Evolutionary conservation across 2,329 filamentous ascomycete species (phyloP).

Genomic region (Curvularia eragrostidis): DNA sequence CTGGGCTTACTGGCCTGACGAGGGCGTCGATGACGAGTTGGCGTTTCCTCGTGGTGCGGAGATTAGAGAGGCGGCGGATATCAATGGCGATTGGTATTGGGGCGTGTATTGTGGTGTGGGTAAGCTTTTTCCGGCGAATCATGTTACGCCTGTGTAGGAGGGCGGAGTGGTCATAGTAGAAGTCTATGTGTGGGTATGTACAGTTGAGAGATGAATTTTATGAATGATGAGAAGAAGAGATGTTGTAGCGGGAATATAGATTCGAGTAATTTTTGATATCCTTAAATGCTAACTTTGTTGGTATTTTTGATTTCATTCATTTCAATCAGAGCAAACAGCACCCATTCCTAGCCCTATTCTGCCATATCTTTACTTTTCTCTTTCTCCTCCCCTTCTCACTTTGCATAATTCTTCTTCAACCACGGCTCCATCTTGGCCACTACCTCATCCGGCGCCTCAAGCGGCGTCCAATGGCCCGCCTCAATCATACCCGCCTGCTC

Average conservation of each 20-base stretch:
- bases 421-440: constrained; percentile 25
- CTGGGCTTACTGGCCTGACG: constrained; percentile 80
- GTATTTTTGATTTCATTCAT: not conserved
- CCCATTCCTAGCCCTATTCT: not conserved
- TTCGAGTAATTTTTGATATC: not conserved
- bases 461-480: constrained; percentile 46
- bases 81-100: constrained; percentile 90
- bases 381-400: not conserved
- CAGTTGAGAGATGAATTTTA: not conserved
- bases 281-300: not conserved
- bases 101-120: constrained; percentile 82
- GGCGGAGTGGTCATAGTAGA: no score
- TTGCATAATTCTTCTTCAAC: constrained; percentile 25
- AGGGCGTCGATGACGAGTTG: constrained; percentile 73
- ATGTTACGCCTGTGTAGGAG: constrained; percentile 54
- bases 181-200: not conserved
- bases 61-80: constrained; percentile 80
- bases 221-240: not conserved
- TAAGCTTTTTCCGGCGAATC: constrained; percentile 81
- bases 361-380: not conserved
- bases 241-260: not conserved
- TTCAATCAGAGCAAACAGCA: not conserved
- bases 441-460: constrained; percentile 47
- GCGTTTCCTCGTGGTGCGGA: constrained; percentile 84
- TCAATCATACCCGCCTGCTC: constrained; percentile 43